These are phyloP conservation scores for Agaricus subrufescens DNA, from an alignment of 768 basidiomycete genomes.

Conservation along the genomic window DNA sequence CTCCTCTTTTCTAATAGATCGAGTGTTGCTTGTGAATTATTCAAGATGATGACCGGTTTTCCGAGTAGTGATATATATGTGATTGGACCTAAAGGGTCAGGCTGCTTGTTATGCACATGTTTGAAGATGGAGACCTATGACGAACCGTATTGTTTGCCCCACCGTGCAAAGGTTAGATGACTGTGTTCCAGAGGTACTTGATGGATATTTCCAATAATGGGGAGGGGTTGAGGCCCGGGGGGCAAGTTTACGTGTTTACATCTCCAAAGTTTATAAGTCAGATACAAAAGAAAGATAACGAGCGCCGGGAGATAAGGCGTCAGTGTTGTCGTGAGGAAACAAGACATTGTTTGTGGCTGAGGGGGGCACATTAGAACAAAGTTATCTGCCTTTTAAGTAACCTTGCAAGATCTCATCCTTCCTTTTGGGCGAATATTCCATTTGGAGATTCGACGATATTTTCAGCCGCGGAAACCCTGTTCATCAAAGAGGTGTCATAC, in stretches of 20 bases:
- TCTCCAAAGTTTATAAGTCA: neutral
- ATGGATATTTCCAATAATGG: slow-evolving; percentile 6
- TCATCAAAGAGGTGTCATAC: neutral
- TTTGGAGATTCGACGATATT: neutral
- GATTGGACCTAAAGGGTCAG: neutral
- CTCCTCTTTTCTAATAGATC: slow-evolving; percentile 28
- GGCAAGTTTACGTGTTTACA: neutral
- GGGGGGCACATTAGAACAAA: neutral
- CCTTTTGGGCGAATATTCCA: neutral
- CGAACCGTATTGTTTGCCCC: slow-evolving; percentile 6
- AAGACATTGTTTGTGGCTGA: neutral
- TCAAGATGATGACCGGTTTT: slow-evolving; percentile 14
- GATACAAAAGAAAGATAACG: neutral
- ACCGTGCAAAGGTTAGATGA: neutral
- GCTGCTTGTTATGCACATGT: neutral
- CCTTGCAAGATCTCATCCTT: neutral
- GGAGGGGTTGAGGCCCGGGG: slow-evolving; percentile 3
- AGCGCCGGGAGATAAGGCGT: neutral
- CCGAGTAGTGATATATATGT: slow-evolving; percentile 1
- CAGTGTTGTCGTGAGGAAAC: neutral
- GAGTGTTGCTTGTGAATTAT: slow-evolving; percentile 20
- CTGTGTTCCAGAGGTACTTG: neutral
- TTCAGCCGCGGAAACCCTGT: neutral
- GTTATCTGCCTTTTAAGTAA: neutral
- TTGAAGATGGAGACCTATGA: neutral